Evolutionary conservation across 495 filamentous ascomycete species (phyloP), one percentile per base, ranked within the genome.

Genomic region (Annulohypoxylon bovei): DNA sequence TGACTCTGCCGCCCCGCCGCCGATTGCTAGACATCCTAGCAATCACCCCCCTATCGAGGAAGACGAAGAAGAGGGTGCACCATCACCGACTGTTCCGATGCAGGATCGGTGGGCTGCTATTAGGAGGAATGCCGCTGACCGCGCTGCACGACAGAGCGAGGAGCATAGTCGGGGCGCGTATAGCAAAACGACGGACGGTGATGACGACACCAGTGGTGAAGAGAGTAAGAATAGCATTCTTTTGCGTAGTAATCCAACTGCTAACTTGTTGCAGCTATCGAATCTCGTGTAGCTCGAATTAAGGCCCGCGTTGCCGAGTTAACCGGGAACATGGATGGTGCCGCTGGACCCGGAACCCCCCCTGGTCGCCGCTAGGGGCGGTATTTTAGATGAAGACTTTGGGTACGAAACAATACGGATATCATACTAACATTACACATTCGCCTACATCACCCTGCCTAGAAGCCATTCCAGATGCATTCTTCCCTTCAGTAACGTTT

Each of bases 231-330:
- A 33, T 12, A 11, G 39, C 46, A 42, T 18, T 12, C 9, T 35
- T 40, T 2, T 33, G 23, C 8, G 20, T 18, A 8, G 20, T 18
- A 37, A 28, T 12, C 1, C 39, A 27, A 42, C 25, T 35, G 62
- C 78, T 84, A 73, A 84, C 72, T 37, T 68, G 28, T n/a, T 49
- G 8, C 65, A 96, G 93, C 93, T 27, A 98, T 99, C 71, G 95
- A 99, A 78, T 92, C 93, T 39, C 92, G 95, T 60, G 95, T 98
- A 64, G 95, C 95, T 35, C 92, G 96, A 60, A 99, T 99, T 86
- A 98, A 98, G 81, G 96, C 96, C 60, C 88, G 95, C 35, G 96
- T 99, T 49, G 95, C 95, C 47, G 93, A 97, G 80, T 79, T 99
- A 73, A 99, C 96, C 11, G 91, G 91, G 65, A 91, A 90, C 79